These are phyloP conservation scores for Phytophthora sp. DNA, from an alignment of 352 stramenopile species.

Conservation along the genomic window DNA sequence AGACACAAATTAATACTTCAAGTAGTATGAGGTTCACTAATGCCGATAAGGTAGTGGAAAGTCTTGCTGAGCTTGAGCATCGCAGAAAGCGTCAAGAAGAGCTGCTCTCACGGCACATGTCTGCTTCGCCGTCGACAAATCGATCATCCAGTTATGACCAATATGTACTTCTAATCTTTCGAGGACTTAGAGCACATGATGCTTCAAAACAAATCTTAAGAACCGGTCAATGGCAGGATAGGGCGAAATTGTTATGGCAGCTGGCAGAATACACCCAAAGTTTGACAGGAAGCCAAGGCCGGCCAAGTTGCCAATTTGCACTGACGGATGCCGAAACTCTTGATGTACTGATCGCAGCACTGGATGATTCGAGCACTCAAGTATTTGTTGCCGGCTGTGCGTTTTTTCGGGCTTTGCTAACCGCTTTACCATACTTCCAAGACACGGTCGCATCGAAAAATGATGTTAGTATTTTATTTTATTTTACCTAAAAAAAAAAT, in stretches of 20 bases:
- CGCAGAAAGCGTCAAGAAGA: constrained; percentile 16
- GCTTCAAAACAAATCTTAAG: constrained; percentile 7
- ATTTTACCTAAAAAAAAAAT: neutral
- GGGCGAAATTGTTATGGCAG: constrained; percentile 18
- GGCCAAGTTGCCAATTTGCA: neutral
- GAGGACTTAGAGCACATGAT: neutral
- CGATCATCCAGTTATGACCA: neutral
- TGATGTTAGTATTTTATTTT: constrained; percentile 24
- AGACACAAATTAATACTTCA: neutral
- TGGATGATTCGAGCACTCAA: constrained; percentile 18
- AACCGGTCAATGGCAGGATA: constrained; percentile 3
- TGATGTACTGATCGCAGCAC: constrained; percentile 10
- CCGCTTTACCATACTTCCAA: constrained; percentile 21
- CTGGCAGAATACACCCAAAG: constrained; percentile 1
- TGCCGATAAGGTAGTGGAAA: neutral
- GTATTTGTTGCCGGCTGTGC: constrained; percentile 27
- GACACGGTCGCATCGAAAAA: constrained; percentile 13
- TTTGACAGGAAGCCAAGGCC: neutral
- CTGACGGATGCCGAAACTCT: constrained; percentile 6
- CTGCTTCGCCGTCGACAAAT: neutral
- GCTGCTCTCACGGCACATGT: constrained; percentile 8
- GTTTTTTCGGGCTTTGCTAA: constrained; percentile 15
- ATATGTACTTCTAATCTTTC: neutral
- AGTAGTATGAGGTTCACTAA: too few relatives aligned
- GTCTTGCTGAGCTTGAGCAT: constrained; percentile 20